Percentiles rank a stretch among this genome's conserved stretches.
Evolutionary conservation across 192 early-diverging fungal species (phyloP).

Genomic region (Spizellomyces sp.): DNA sequence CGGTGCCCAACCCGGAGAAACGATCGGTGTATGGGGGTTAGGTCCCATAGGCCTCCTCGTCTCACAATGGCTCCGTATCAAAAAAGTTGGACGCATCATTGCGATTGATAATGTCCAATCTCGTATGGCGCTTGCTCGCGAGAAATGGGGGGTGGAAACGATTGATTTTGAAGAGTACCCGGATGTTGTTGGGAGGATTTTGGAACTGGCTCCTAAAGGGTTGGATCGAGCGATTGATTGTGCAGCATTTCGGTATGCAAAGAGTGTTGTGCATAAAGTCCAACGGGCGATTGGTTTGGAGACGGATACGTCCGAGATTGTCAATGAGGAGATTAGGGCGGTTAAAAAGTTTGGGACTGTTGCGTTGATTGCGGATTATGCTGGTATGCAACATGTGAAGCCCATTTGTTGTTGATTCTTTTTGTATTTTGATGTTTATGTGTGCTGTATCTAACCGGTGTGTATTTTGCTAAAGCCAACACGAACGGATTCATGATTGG

Average conservation of each 20-base stretch:
- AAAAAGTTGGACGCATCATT: conserved; percentile 24
- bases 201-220: conserved; percentile 42
- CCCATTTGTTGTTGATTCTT: no score
- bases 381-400: conserved; percentile 16
- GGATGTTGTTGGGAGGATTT: conserved; percentile 31
- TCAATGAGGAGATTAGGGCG: conserved; percentile 50
- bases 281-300: conserved; percentile 53
- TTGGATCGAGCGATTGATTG: conserved; percentile 56
- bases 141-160: conserved; percentile 15
- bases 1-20: conserved; percentile 45
- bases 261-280: conserved; percentile 47
- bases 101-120: conserved; percentile 28
- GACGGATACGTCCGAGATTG: conserved; percentile 54
- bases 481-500: conserved; percentile 36
- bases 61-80: conserved; percentile 32
- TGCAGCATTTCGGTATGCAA: conserved; percentile 59
- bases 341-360: conserved; percentile 55
- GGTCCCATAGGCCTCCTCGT: conserved; percentile 56
- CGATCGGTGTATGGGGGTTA: conserved; percentile 55
- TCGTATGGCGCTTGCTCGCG: conserved; percentile 14
- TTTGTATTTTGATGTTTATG: no score
- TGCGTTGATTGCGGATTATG: conserved; percentile 56
- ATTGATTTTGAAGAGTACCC: conserved; percentile 32
- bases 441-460: neutral
- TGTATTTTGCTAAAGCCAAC: neutral